Percentiles rank a stretch among this genome's conserved stretches.
Evolutionary conservation across 2,329 filamentous ascomycete genomes (phyloP).

Genomic region (Teratosphaeria gauchensis): DNA sequence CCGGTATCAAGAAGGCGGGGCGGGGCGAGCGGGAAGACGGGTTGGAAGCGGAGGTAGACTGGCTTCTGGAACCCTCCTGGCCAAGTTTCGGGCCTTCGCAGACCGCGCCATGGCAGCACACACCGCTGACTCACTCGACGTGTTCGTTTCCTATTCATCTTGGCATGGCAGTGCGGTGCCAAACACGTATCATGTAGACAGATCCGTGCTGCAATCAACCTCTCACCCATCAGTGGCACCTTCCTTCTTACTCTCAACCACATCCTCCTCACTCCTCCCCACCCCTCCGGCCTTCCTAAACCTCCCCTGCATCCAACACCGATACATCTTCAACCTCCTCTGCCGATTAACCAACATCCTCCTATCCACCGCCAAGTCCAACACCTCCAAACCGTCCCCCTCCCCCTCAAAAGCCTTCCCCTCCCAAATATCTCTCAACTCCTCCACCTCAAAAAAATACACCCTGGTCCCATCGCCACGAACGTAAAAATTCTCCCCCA

Average conservation of each 20-base stretch:
- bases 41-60: too few relatives aligned
- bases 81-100: too few relatives aligned
- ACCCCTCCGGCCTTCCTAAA: slow-evolving; percentile 52
- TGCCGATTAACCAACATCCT: slow-evolving; percentile 88
- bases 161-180: too few relatives aligned
- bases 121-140: too few relatives aligned
- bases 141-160: too few relatives aligned
- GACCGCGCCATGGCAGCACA: too few relatives aligned
- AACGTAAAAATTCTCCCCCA: slow-evolving; percentile 96
- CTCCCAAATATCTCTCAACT: slow-evolving; percentile 69
- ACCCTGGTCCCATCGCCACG: slow-evolving; percentile 90
- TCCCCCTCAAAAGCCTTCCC: slow-evolving; percentile 18
- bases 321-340: slow-evolving; percentile 91
- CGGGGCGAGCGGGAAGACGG: too few relatives aligned
- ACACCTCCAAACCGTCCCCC: slow-evolving; percentile 49
- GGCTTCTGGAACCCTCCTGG: too few relatives aligned
- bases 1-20: too few relatives aligned
- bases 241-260: background rate
- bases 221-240: background rate
- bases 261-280: background rate
- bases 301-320: slow-evolving; percentile 85
- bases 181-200: too few relatives aligned
- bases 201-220: too few relatives aligned
- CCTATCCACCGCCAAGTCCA: slow-evolving; percentile 74
- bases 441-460: slow-evolving; percentile 89